Evolutionary conservation across 306 rosid genomes (phyloP).

Genomic region (Dryas drummondii): DNA sequence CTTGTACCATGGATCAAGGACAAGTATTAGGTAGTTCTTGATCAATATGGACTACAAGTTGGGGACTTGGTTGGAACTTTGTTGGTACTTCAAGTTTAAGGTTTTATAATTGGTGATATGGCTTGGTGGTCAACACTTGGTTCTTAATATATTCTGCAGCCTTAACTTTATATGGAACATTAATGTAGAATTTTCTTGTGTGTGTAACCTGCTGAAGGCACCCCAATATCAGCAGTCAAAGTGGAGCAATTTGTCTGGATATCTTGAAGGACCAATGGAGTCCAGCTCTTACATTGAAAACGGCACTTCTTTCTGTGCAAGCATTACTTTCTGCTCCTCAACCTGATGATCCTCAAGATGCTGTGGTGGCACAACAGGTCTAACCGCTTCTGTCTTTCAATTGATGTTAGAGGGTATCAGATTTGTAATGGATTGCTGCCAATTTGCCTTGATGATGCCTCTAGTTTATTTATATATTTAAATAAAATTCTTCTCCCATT

Average conservation of each 20-base stretch:
- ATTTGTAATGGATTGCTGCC: constrained; percentile 8
- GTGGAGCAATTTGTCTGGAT: constrained; percentile 97
- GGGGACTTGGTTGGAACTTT: background rate
- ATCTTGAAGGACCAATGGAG: constrained; percentile 99
- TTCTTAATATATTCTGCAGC: background rate
- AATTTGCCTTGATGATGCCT: constrained; percentile 11
- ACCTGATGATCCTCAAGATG: constrained; percentile 99
- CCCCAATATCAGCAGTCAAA: constrained; percentile 98
- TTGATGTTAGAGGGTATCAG: constrained; percentile 10
- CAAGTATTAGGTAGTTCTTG: background rate
- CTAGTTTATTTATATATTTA: background rate
- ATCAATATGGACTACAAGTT: background rate
- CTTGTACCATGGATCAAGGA: background rate
- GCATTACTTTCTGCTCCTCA: constrained; percentile 96
- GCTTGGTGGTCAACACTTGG: background rate
- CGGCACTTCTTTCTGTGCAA: constrained; percentile 97
- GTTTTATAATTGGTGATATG: background rate
- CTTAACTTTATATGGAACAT: background rate
- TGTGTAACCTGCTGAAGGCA: constrained; percentile 66
- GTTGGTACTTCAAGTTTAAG: background rate
- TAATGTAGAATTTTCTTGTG: constrained; percentile 21
- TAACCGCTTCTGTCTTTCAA: constrained; percentile 7
- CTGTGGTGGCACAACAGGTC: constrained; percentile 97
- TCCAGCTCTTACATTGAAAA: constrained; percentile 95
- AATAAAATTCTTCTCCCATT: background rate